Evolutionary conservation across 305 asterid genomes (phyloP).

Genomic region (Rubia balearica): DNA sequence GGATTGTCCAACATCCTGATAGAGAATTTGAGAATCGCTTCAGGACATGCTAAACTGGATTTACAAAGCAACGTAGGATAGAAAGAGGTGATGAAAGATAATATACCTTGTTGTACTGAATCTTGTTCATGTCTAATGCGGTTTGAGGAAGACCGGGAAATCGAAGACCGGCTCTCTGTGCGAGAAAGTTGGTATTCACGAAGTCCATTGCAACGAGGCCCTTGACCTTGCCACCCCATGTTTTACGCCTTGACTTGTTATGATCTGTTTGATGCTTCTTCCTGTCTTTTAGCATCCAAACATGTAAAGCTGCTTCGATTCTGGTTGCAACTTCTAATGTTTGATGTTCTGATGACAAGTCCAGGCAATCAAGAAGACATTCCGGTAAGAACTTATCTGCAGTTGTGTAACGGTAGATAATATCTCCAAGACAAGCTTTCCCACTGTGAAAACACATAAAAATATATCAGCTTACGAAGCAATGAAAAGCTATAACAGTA

Average conservation of each 20-base stretch:
- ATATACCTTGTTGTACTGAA: conserved; percentile 84
- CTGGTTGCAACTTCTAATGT: conserved; percentile 72
- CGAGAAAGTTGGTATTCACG: conserved; percentile 52
- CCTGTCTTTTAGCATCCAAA: conserved; percentile 66
- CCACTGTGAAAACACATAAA: no score
- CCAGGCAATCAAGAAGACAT: conserved; percentile 75
- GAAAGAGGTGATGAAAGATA: not conserved
- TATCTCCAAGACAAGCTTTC: conserved; percentile 73
- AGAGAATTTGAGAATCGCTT: conserved; percentile 15
- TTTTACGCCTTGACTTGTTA: conserved; percentile 44
- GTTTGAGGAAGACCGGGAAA: conserved; percentile 97
- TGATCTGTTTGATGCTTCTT: conserved; percentile 42
- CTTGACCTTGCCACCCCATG: conserved; percentile 90
- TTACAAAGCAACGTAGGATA: not conserved
- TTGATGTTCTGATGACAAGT: conserved; percentile 81
- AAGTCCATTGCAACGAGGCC: conserved; percentile 50
- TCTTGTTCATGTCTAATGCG: conserved; percentile 84
- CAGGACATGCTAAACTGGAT: not conserved
- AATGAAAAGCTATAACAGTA: no score
- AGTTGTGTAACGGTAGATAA: conserved; percentile 65
- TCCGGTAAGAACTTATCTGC: conserved; percentile 88
- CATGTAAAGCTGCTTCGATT: conserved; percentile 82
- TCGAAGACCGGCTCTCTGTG: conserved; percentile 71
- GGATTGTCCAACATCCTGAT: conserved; percentile 96
- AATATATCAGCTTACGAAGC: no score